Evolutionary conservation across 192 early-diverging fungal genomes (phyloP), one percentile per base, ranked within the genome.

Genomic region (Backusella parvicylindrica): DNA sequence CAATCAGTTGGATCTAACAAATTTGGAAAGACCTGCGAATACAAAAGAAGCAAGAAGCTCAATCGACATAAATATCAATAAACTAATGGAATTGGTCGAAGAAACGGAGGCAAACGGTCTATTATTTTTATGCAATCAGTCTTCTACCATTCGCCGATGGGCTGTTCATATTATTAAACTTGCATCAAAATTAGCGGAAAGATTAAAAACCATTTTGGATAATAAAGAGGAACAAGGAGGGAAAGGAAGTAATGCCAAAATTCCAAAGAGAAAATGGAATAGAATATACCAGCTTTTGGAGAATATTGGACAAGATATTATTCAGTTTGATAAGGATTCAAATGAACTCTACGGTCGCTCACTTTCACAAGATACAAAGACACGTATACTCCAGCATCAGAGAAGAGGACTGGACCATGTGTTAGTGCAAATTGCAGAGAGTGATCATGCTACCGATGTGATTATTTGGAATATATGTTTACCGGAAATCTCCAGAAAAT

Each of bases 61-160:
- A 3, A 43, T 56, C 4, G 72, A 80, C 2, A 7, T 80, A 0
- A 70, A 79, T 13, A n/a, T 49, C 0, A 75, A 79, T 36, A 77
- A 80, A 23, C 64, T 88, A 9, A 74, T 76, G 21, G 69, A 73
- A 13, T 78, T 88, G 47, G 80, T 96, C 16, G 89, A 91, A 65
- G 91, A 91, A 50, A 89, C 92, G 11, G 95, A 97, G 78, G 85
- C 85, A 11, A 86, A 88, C 31, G 95, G 94, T 0, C 75, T 97
- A 21, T 75, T 94, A 7, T 93, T 90, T 65, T 77, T 97, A 33
- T 92, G 87, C 64, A 89, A 85, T 30, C 84, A 81, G 21, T 82
- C 82, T 7, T 80, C 87, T 35, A 47, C 74, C 1, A 86, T 94
- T 23, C 89, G 94, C 32, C 77, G 85, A 23, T 80, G 83, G 16